These are phyloP conservation scores for Oryza brachyantha DNA, from an alignment of 176 grass and related monocot species.

Conservation along the genomic window DNA sequence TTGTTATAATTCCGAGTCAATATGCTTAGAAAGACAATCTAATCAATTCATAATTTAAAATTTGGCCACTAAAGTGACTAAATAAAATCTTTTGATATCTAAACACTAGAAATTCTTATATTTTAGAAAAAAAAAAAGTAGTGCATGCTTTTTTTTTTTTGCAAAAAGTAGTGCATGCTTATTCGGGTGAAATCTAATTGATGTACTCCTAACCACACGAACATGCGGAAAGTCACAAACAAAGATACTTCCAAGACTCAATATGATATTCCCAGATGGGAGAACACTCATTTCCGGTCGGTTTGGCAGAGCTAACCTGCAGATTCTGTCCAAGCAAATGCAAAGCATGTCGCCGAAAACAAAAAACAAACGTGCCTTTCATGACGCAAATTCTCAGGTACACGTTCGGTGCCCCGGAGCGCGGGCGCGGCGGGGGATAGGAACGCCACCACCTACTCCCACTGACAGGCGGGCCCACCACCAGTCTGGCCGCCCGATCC, in stretches of 20 bases:
- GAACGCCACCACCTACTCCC: background rate
- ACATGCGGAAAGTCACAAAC: background rate
- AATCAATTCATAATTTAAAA: too few species aligned
- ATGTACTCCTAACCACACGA: background rate
- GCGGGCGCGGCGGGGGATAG: background rate
- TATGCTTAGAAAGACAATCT: too few species aligned
- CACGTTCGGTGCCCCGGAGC: conserved; percentile 26
- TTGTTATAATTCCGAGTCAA: too few species aligned
- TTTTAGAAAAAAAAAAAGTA: too few species aligned
- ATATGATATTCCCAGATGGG: background rate
- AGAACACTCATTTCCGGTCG: background rate
- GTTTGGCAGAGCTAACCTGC: background rate
- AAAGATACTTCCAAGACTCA: background rate
- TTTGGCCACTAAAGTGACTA: too few species aligned
- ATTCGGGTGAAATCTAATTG: background rate
- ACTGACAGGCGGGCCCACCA: background rate
- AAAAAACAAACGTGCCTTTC: background rate
- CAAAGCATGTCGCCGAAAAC: background rate
- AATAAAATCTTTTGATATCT: background rate
- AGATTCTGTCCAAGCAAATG: too few species aligned
- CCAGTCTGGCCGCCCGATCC: conserved; percentile 29
- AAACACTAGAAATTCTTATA: background rate
- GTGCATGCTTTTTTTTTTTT: too few species aligned
- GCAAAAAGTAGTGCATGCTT: too few species aligned
- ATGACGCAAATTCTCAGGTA: conserved; percentile 4